Percentiles rank a stretch among this genome's conserved stretches.
phyloP scores from a whole-genome alignment of 2,329 filamentous ascomycete genomes.

The Exophiala viscosa region DNA sequence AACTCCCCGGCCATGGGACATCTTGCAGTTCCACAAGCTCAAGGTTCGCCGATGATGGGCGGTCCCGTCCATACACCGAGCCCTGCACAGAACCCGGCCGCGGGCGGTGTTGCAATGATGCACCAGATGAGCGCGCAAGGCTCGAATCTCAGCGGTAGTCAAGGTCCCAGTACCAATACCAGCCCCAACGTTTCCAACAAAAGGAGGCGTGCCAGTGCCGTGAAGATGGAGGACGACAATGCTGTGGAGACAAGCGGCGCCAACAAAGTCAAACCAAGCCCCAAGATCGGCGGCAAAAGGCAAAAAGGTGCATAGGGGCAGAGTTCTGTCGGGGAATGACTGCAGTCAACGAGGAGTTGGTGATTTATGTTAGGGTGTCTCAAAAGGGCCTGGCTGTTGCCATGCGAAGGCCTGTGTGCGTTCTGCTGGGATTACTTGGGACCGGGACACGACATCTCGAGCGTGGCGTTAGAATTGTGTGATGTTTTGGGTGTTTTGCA shows the following conservation, averaged over 20 bases:
- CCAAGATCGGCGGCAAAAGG: constrained; percentile 44
- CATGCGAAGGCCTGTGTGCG: no score
- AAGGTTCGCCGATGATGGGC: constrained; percentile 52
- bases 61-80: constrained; percentile 46
- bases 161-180: constrained; percentile 57
- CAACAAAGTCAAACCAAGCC: constrained; percentile 46
- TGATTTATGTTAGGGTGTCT: no score
- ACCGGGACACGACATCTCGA: no score
- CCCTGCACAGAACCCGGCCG: constrained; percentile 44
- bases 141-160: constrained; percentile 49
- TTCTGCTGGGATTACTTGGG: no score
- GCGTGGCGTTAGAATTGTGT: no score
- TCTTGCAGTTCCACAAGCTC: constrained; percentile 45
- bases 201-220: constrained; percentile 55
- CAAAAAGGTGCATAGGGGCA: constrained; percentile 38
- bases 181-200: constrained; percentile 59
- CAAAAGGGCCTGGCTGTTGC: no score
- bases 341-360: no score
- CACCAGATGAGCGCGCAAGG: constrained; percentile 56
- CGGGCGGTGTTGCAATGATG: constrained; percentile 51
- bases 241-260: constrained; percentile 37
- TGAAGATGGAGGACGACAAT: constrained; percentile 58
- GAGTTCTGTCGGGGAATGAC: background rate
- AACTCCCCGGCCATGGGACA: constrained; percentile 58
- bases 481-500: no score